A percentile compares a stretch with the other conserved stretches of the same genome.
phyloP scores from a whole-genome alignment of 805 yeast species.

The Ogataea polymorpha region DNA sequence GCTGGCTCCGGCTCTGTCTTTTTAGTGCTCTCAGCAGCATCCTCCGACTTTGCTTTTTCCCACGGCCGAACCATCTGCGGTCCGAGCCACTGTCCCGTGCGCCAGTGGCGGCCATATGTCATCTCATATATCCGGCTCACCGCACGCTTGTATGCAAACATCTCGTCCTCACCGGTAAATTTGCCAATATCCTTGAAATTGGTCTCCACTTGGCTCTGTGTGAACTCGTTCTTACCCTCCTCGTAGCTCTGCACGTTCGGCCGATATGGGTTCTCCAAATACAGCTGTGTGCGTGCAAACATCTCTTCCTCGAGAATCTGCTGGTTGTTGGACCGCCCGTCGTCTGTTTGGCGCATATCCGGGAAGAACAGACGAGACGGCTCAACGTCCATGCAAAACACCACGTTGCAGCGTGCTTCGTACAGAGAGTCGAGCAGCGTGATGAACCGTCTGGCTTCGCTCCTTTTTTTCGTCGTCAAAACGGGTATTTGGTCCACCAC shows the following conservation, averaged over 20 bases:
- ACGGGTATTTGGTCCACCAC: constrained; percentile 61
- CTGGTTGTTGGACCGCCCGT: constrained; percentile 23
- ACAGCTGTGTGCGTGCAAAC: constrained; percentile 62
- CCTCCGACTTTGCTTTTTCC: constrained; percentile 35
- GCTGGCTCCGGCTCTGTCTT: constrained; percentile 6
- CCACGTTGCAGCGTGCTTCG: constrained; percentile 62
- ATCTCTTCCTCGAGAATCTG: constrained; percentile 63
- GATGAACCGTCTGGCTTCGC: constrained; percentile 67
- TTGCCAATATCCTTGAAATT: constrained; percentile 49
- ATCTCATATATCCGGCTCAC: constrained; percentile 54
- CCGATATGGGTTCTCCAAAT: constrained; percentile 59
- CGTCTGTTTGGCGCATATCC: constrained; percentile 30
- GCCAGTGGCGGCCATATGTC: constrained; percentile 42
- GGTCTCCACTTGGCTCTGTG: constrained; percentile 22
- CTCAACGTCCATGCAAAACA: constrained; percentile 45
- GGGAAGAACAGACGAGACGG: constrained; percentile 64
- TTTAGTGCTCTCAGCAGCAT: neutral
- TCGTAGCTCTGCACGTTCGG: constrained; percentile 67
- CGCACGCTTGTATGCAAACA: constrained; percentile 70
- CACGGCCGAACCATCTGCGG: constrained; percentile 54
- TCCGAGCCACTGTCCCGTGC: constrained; percentile 51
- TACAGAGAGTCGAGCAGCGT: constrained; percentile 66
- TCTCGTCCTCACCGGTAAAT: constrained; percentile 76
- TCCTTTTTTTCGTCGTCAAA: constrained; percentile 52
- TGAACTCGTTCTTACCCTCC: constrained; percentile 38